Conservation (phyloP, 2,329 filamentous ascomycete species). For the Helminthosporium solani region DNA sequence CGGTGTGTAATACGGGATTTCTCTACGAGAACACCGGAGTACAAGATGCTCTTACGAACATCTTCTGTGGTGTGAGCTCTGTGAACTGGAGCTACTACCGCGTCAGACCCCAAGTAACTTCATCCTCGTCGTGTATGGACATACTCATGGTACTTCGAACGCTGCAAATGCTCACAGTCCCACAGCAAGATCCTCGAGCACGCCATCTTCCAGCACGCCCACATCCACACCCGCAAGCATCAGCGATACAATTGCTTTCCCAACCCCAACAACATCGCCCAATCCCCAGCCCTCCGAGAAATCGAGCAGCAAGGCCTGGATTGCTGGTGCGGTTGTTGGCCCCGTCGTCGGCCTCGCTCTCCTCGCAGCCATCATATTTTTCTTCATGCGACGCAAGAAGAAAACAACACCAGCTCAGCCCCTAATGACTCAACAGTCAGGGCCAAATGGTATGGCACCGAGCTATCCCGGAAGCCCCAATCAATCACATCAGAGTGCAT, state of each 20-base stretch:
- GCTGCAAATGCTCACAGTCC: no score
- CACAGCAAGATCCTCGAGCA: neutral
- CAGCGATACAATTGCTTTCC: neutral
- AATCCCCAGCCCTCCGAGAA: conserved; percentile 9
- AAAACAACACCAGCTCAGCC: conserved; percentile 7
- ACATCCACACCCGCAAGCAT: neutral
- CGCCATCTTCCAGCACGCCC: conserved; percentile 2
- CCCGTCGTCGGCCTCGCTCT: conserved; percentile 25
- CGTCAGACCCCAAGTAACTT: conserved; percentile 15
- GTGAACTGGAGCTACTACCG: conserved; percentile 28
- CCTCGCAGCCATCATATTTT: conserved; percentile 15
- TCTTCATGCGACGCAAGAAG: conserved; percentile 24
- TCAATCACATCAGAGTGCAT: conserved; percentile 12
- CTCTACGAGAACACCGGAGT: conserved; percentile 26
- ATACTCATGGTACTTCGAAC: no score
- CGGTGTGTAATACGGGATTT: conserved; percentile 28
- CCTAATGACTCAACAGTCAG: conserved; percentile 4
- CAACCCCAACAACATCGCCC: neutral
- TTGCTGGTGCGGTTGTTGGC: conserved; percentile 30
- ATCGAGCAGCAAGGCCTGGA: conserved; percentile 27
- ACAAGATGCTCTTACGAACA: conserved; percentile 22
- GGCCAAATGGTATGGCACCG: conserved; percentile 1
- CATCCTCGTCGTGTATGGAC: neutral
- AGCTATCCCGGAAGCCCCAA: conserved; percentile 11
- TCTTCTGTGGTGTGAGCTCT: conserved; percentile 23